Base-by-base conservation (phyloP, 495 filamentous ascomycete species). In the Trichoderma parareesei region DNA sequence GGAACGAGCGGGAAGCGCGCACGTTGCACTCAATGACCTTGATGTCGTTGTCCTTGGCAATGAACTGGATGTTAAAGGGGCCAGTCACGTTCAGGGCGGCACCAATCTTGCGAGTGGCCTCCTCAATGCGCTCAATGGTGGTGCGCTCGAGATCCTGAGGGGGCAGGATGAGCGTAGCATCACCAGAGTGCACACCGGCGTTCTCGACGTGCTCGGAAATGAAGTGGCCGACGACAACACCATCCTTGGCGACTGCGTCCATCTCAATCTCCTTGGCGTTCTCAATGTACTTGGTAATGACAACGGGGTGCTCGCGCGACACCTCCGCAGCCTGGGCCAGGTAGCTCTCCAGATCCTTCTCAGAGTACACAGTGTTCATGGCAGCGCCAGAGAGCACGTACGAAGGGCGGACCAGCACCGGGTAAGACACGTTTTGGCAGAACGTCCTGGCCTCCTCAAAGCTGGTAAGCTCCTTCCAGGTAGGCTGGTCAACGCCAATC, bases 11-110 rank as follows among this genome's bases (percentile, higher is more conserved):
- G 53, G 94, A 97, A 20, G 94, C 94, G 62, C 94, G 86, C 49
- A 98, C 94, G 71, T 98, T 98, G 77, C 94, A 98, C 77, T 98
- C 94, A 67, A 98, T 98, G 67, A 98, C 94, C 82, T 98, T 98
- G 78, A 98, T 98, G 69, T 97, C 94, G 72, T 98, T 97, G 75
- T 98, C 92, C 80, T 98, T 98, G 62, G 94, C 94, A 70, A 98
- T 98, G 78, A 98, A 98, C 75, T 98, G 94, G 67, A 98, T 98
- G 78, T 98, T 98, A 84, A 88, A 97, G 27, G 94, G 94, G 55
- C 94, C 94, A 48, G 94, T 98, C 60, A 98, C 89, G 70, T 98
- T 97, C 33, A 98, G 85, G 38, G 95, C 94, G 68, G 90, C 87
- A 65, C 89, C 94, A 64, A 98, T 98, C 83, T 97, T 97, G 65